Evolutionary conservation across 768 basidiomycete genomes (phyloP), one percentile per base, ranked within the genome.

Genomic region (Tulasnella sp.): DNA sequence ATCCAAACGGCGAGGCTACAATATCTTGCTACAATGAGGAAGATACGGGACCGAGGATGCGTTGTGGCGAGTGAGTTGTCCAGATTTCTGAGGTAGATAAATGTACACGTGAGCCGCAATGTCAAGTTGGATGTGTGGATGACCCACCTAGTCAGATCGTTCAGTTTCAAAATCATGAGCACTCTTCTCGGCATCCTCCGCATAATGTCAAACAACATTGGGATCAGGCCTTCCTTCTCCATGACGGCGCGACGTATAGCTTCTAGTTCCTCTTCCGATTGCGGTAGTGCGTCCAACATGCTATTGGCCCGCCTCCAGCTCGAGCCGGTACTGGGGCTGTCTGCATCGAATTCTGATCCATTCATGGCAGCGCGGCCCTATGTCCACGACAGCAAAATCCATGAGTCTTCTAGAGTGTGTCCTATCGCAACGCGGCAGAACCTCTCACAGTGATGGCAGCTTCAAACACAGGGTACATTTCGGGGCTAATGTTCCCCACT

Each of bases 391-490:
- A 44, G 49, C 17, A 15, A 27, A 22, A 22, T 41, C n/a, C 24
- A 22, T n/a, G 30, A 25, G 11, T 24, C 3, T n/a, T 12, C 49
- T 29, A 30, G 62, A 62, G 45, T 52, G 5, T 29, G 11, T 25
- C 24, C 8, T 2, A 48, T 11, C 7, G 46, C 7, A 10, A 22
- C 2, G 44, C 27, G 21, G 15, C 19, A 25, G 34, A 31, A 19
- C 17, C 15, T 3, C 29, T n/a, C n/a, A 59, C 57, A n/a, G 93
- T 97, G 46, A 98, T 83, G 12, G 93, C 93, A 21, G 91, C 89
- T 70, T 97, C 92, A 62, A 98, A 92, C 10, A 96, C 79, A 8
- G 92, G 88, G 68, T 96, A 98, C 87, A 93, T 76, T 61, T 92
- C 90, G 43, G 85, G 81, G 3, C 81, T 84, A 59, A 98, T 86